These are phyloP conservation scores for Sugiyamaella pinicola DNA, from an alignment of 1,139 yeast genomes.

Conservation along the genomic window DNA sequence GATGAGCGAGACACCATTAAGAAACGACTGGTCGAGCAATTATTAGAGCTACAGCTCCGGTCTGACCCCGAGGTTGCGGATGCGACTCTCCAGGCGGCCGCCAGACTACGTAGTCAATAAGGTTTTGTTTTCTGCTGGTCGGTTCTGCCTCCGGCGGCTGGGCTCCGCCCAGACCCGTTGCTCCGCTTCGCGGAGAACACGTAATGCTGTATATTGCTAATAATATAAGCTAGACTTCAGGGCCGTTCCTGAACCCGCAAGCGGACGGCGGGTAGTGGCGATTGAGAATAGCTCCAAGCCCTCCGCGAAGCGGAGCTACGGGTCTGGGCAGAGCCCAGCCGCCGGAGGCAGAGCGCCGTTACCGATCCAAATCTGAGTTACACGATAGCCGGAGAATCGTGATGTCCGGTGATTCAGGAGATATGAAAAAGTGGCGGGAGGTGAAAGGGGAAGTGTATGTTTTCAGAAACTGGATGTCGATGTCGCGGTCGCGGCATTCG, in stretches of 20 bases:
- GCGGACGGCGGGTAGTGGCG: too few species aligned
- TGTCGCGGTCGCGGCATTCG: conserved; percentile 38
- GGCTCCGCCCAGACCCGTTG: too few species aligned
- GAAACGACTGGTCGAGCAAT: conserved; percentile 20
- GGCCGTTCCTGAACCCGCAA: too few species aligned
- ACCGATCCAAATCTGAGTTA: neutral
- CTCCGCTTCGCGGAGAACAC: too few species aligned
- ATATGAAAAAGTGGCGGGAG: conserved; percentile 26
- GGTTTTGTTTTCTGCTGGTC: too few species aligned
- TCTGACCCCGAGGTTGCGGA: conserved; percentile 31
- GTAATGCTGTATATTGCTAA: too few species aligned
- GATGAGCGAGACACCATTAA: conserved; percentile 17
- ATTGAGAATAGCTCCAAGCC: too few species aligned
- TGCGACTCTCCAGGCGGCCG: conserved; percentile 19
- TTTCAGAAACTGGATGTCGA: conserved; percentile 40
- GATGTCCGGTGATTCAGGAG: conserved; percentile 32
- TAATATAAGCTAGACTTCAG: too few species aligned
- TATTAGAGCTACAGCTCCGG: conserved; percentile 25
- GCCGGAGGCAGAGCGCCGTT: too few species aligned
- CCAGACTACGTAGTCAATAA: conserved; percentile 1
- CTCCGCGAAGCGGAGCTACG: too few species aligned
- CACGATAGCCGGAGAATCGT: conserved; percentile 21
- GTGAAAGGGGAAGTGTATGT: conserved; percentile 29
- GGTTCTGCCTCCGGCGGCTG: too few species aligned
- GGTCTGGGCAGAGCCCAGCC: too few species aligned